phyloP scores from a whole-genome alignment of 2,329 filamentous ascomycete genomes.

The Nothopassalora personata region DNA sequence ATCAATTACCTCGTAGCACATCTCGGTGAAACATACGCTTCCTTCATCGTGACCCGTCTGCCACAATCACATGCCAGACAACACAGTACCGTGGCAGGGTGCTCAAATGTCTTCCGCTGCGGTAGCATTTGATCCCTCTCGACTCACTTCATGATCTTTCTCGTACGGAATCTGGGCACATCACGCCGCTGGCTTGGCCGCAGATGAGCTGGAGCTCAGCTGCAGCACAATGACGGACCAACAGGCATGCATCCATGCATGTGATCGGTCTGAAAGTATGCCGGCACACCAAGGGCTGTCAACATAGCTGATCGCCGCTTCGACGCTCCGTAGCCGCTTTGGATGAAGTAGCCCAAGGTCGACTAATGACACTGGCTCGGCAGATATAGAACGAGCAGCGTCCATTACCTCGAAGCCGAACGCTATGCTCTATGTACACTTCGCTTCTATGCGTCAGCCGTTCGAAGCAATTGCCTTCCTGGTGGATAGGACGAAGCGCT shows the following conservation, averaged over 20 bases:
- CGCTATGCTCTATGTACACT: too few relatives aligned
- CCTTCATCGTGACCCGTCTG: background rate
- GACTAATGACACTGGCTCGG: too few relatives aligned
- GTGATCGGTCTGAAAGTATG: background rate
- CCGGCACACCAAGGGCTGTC: too few relatives aligned
- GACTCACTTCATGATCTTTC: constrained; percentile 9
- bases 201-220: constrained; percentile 12
- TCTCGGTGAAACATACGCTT: background rate
- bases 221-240: background rate
- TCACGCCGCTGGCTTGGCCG: constrained; percentile 9
- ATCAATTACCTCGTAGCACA: background rate
- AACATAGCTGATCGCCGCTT: too few relatives aligned
- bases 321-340: too few relatives aligned
- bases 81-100: background rate
- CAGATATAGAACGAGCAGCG: too few relatives aligned
- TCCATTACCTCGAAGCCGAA: too few relatives aligned
- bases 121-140: constrained; percentile 5
- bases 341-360: too few relatives aligned
- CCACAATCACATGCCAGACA: background rate
- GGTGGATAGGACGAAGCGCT: too few relatives aligned
- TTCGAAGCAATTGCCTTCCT: too few relatives aligned
- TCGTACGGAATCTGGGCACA: constrained; percentile 7
- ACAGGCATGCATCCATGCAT: background rate
- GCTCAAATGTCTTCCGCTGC: background rate
- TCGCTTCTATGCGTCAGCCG: too few relatives aligned